Conservation (phyloP, 495 filamentous ascomycete species). For the Hypoxylon fuscum region DNA sequence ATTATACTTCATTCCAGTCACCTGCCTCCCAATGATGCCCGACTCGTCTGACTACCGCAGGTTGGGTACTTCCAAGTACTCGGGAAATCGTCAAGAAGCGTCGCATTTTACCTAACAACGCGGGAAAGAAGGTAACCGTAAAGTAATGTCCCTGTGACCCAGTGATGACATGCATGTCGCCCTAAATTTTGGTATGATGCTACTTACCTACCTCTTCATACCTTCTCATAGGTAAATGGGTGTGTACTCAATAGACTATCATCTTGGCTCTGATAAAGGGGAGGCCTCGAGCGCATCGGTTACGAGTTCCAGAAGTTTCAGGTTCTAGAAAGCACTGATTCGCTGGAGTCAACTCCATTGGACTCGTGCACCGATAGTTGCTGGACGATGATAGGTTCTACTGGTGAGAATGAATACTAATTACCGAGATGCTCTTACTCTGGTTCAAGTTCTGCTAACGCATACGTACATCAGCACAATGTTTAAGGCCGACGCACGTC, state of each 20-base stretch:
- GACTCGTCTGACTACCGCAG: conserved; percentile 1
- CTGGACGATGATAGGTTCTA: no score
- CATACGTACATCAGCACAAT: no score
- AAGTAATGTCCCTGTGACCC: conserved; percentile 5
- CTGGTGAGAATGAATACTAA: no score
- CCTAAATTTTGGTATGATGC: conserved; percentile 6
- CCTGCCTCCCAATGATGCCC: conserved; percentile 21
- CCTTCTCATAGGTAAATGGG: neutral
- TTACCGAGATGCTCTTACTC: no score
- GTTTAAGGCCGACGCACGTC: no score
- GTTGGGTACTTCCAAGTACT: neutral
- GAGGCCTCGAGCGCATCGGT: no score
- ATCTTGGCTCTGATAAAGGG: no score
- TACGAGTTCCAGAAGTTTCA: no score
- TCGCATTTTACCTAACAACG: conserved; percentile 11
- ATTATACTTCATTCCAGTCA: conserved; percentile 8
- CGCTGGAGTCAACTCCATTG: no score
- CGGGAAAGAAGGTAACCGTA: conserved; percentile 14
- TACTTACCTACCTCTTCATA: neutral
- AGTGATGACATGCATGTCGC: conserved; percentile 23
- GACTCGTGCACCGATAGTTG: no score
- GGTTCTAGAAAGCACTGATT: no score
- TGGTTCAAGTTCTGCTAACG: no score
- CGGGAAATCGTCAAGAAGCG: neutral
- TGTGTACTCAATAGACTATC: neutral